Percentiles rank a stretch among this genome's conserved stretches.
phyloP scores from a whole-genome alignment of 805 yeast species.

The Yamadazyma phyllophila region DNA sequence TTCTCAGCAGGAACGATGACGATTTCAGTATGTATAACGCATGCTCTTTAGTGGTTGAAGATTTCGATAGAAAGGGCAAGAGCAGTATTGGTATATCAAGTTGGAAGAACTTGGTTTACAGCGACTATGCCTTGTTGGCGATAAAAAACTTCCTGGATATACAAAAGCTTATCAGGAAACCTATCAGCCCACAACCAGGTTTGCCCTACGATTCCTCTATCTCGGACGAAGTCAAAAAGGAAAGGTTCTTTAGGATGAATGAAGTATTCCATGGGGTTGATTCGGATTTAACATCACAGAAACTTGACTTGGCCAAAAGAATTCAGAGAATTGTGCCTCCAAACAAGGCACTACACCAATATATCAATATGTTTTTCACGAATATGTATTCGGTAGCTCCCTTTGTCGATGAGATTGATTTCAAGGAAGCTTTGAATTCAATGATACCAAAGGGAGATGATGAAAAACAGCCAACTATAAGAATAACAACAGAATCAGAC shows the following conservation, averaged over 20 bases:
- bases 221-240: too few species aligned
- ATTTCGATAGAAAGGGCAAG: neutral
- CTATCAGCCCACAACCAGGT: too few species aligned
- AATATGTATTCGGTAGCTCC: neutral
- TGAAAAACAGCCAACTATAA: neutral
- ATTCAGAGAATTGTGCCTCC: neutral
- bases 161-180: neutral
- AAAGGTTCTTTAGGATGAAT: slow-evolving; percentile 9
- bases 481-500: slow-evolving; percentile 19
- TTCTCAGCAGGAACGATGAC: neutral
- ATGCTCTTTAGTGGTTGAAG: neutral
- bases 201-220: too few species aligned
- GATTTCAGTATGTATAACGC: neutral
- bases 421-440: neutral
- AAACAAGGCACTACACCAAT: neutral
- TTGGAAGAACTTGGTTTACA: neutral
- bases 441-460: neutral
- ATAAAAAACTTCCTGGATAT: neutral
- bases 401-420: neutral
- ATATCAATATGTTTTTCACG: neutral
- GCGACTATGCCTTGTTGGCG: neutral
- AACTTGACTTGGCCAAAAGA: neutral
- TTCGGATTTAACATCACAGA: neutral
- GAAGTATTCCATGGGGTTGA: neutral
- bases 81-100: too few species aligned